Conservation (phyloP, 306 rosid genomes). For the Quercus rubra region DNA sequence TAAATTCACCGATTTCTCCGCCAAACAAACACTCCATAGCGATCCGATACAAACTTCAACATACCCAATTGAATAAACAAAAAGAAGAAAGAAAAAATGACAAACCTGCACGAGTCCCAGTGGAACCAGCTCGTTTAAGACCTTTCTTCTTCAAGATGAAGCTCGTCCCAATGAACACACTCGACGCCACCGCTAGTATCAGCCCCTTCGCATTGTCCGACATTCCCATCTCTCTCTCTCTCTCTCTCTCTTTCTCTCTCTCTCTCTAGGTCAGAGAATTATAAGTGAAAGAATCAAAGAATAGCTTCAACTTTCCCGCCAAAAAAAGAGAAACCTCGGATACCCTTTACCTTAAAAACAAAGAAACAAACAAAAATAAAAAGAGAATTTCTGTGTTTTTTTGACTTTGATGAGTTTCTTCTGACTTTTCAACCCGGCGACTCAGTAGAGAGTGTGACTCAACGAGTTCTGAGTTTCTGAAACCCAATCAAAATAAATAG, state of each 20-base stretch:
- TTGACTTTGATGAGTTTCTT: background rate
- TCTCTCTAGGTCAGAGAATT: background rate
- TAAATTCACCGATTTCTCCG: too few relatives aligned
- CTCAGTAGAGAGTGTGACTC: background rate
- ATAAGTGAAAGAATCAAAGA: background rate
- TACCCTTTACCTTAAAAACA: constrained; percentile 13
- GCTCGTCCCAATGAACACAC: constrained; percentile 83
- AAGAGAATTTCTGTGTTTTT: background rate
- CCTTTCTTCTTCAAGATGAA: constrained; percentile 97
- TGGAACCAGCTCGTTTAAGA: constrained; percentile 73
- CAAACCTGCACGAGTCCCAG: constrained; percentile 82
- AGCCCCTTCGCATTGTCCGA: constrained; percentile 73
- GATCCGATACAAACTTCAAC: too few relatives aligned
- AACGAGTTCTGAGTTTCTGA: background rate
- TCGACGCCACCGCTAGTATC: constrained; percentile 72
- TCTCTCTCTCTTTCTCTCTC: constrained; percentile 6
- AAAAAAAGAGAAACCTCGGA: constrained; percentile 4
- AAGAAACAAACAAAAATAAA: background rate
- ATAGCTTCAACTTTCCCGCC: constrained; percentile 33
- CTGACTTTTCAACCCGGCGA: background rate
- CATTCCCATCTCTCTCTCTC: constrained; percentile 38
- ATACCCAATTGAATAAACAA: too few relatives aligned
- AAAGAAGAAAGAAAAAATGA: too few relatives aligned
- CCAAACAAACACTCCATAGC: too few relatives aligned
- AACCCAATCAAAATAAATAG: too few relatives aligned